Conservation (phyloP, 2,329 filamentous ascomycete genomes). For the Alternaria brassicae region DNA sequence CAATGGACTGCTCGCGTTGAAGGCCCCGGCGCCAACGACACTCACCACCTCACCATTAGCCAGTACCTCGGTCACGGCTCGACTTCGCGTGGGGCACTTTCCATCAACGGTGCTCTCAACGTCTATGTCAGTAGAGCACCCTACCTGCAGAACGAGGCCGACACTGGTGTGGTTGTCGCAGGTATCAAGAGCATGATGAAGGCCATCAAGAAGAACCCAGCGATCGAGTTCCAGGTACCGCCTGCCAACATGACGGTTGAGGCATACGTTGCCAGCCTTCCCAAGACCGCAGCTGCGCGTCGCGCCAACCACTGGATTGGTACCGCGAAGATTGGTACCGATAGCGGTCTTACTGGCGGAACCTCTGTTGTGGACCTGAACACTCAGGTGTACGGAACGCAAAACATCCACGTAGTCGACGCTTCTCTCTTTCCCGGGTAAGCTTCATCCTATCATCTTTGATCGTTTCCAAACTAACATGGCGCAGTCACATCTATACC, state of each 20-base stretch:
- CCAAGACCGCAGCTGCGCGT: conserved; percentile 49
- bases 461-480: conserved; percentile 17
- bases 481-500: conserved; percentile 41
- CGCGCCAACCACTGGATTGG: conserved; percentile 60
- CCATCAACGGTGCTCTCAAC: conserved; percentile 64
- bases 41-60: conserved; percentile 52
- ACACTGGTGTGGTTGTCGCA: conserved; percentile 68
- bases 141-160: conserved; percentile 64
- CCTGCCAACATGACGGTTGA: conserved; percentile 58
- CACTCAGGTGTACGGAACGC: conserved; percentile 58
- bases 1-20: conserved; percentile 73
- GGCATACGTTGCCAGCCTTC: conserved; percentile 61
- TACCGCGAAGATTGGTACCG: conserved; percentile 62
- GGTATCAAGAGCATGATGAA: conserved; percentile 68
- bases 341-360: conserved; percentile 53
- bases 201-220: conserved; percentile 61
- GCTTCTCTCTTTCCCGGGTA: conserved; percentile 56
- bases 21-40: conserved; percentile 55
- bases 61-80: conserved; percentile 70
- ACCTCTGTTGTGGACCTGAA: conserved; percentile 59
- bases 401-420: conserved; percentile 57
- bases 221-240: conserved; percentile 66
- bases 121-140: conserved; percentile 67
- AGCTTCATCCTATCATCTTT: conserved; percentile 5
- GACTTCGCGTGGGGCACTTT: conserved; percentile 67